Conservation (phyloP, 257 asterid species). For the Solanum chmielewskii region DNA sequence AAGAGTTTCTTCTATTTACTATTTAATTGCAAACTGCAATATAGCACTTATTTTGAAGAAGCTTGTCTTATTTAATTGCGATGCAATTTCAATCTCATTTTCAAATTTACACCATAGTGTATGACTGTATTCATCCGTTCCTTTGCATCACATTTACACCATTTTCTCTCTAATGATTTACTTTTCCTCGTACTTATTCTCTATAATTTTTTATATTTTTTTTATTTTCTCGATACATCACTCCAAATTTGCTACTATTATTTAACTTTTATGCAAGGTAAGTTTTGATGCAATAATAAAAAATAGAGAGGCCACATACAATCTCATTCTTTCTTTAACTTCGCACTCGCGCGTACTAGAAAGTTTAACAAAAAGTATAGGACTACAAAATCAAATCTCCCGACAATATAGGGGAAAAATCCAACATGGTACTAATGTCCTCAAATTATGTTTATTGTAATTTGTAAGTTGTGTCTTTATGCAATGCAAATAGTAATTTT, state of each 20-base stretch:
- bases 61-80: background rate
- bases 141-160: background rate
- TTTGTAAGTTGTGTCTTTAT: background rate
- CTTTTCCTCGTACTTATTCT: background rate
- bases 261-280: background rate
- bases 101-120: background rate
- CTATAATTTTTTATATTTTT: background rate
- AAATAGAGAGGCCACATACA: background rate
- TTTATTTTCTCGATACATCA: background rate
- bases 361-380: background rate
- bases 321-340: background rate
- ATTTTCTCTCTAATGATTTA: background rate
- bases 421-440: background rate
- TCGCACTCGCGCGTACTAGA: background rate
- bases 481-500: background rate
- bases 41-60: background rate
- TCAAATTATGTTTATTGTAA: background rate
- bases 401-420: background rate
- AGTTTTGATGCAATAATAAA: background rate
- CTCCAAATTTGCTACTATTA: background rate
- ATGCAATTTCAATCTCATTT: background rate
- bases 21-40: background rate
- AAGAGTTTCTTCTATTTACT: background rate
- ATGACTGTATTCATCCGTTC: background rate
- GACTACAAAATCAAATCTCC: background rate